Conservation (phyloP, 495 filamentous ascomycete genomes). For the Aspergillus leporis region DNA sequence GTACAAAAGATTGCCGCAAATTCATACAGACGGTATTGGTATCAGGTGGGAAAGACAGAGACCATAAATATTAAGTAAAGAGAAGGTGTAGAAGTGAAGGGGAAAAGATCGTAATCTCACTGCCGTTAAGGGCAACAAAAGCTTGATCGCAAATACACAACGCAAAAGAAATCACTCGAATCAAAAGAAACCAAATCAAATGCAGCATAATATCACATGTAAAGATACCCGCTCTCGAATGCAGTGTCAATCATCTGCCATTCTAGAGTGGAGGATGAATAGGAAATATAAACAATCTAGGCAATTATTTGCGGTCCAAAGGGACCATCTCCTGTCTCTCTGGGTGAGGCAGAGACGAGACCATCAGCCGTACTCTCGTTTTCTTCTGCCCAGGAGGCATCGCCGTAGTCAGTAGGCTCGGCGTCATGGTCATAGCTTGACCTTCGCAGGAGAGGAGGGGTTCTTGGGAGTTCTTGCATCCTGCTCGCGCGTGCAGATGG, state of each 20-base stretch:
- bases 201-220: constrained; percentile 23
- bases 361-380: constrained; percentile 43
- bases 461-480: constrained; percentile 52
- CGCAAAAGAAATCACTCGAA: constrained; percentile 6
- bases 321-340: constrained; percentile 31
- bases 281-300: constrained; percentile 22
- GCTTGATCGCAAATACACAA: constrained; percentile 4
- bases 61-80: constrained; percentile 5
- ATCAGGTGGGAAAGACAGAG: constrained; percentile 11
- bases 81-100: neutral
- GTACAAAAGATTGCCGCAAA: constrained; percentile 5
- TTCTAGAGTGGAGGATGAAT: constrained; percentile 17
- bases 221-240: neutral
- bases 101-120: constrained; percentile 20
- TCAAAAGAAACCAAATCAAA: constrained; percentile 5
- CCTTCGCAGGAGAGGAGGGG: constrained; percentile 69
- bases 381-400: constrained; percentile 37
- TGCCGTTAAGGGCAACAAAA: constrained; percentile 11
- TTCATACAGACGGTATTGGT: constrained; percentile 14
- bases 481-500: constrained; percentile 30
- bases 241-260: constrained; percentile 12
- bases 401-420: constrained; percentile 44
- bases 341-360: constrained; percentile 41
- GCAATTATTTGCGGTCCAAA: constrained; percentile 39
- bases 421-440: constrained; percentile 74